These are phyloP conservation scores for Pisolithus tinctorius DNA, from an alignment of 768 basidiomycete genomes.

Conservation along the genomic window DNA sequence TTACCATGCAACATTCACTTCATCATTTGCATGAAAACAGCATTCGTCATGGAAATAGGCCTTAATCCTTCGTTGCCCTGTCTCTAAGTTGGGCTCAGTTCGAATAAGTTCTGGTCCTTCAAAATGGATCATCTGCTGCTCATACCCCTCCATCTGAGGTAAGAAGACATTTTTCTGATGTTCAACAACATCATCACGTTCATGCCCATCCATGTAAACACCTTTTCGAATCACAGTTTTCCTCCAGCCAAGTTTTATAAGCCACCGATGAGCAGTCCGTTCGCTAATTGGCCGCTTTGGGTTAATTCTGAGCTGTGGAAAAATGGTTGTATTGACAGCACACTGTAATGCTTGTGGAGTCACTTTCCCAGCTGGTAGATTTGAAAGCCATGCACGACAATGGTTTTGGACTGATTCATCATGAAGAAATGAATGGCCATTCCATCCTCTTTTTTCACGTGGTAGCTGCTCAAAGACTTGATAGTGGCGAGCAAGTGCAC, in stretches of 20 bases:
- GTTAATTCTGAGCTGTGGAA: not conserved
- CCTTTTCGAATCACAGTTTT: conserved; percentile 1
- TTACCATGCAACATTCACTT: conserved; percentile 18
- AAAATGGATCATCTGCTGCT: not conserved
- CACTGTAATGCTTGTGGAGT: not conserved
- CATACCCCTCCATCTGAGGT: not conserved
- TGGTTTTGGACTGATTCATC: not conserved
- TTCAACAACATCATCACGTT: conserved; percentile 1
- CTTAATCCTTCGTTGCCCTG: not conserved
- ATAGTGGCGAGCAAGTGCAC: not conserved
- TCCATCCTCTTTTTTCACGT: not conserved
- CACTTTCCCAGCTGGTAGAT: not conserved
- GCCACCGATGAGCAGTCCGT: not conserved
- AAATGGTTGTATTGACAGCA: not conserved
- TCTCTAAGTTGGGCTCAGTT: too few species aligned
- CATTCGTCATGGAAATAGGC: conserved; percentile 1
- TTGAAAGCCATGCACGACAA: not conserved
- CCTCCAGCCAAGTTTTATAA: conserved; percentile 8
- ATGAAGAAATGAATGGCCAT: not conserved
- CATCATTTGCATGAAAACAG: conserved; percentile 20
- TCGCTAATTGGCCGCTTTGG: not conserved
- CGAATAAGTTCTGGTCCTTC: not conserved
- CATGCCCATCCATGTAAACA: conserved; percentile 14
- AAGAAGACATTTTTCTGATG: not conserved
- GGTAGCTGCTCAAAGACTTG: not conserved